Evolutionary conservation across 1,284 basidiomycete species (phyloP), one percentile per base, ranked within the genome.

Genomic region (Cutaneotrichosporon cavernicola): DNA sequence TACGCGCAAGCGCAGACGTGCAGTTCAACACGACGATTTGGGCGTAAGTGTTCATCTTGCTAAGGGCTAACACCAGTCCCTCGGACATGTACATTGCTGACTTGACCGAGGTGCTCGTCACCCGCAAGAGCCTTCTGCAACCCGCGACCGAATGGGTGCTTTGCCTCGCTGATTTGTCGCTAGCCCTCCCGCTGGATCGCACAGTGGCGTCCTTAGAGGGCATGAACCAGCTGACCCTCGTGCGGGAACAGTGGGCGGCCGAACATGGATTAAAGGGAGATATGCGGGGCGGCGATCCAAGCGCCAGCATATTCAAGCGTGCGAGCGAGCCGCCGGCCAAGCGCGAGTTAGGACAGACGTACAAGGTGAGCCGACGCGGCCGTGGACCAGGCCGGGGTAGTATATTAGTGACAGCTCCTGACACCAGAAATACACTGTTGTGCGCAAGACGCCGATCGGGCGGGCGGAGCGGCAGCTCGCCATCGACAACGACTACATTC

Each of bases 1-100:
- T 92, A 43, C 88, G 87, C 4, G 89, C 90, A 51, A 88, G 86
- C 38, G 87, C 87, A 0, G 90, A 93, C 74, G 88, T 90, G 0
- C 90, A 91, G 67, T 87, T 91, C 58, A 91, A 87, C 0, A 93
- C 91, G 0, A 93, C 91, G 0, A 91, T 95, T 69, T 89, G 88
- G 55, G 92, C 91, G 91, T 94, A 84, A 60, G 90, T 82, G n/a
- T 13, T 13, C 34, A 9, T 13, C 34, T 36, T 36, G 5, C 11
- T 8, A 1, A 36, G 34, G 11, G 43, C 65, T 66, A 30, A 60
- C 55, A 7, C 22, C 68, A 94, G 91, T 2, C 89, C 92, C 4
- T 86, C 90, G 16, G 93, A 92, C n/a, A 97, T 92, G 89, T 99
- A 97, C 79, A 89, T 98, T 85, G 91, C 93, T 62, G 95, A 99